A percentile compares a stretch with the other conserved stretches of the same genome.
Evolutionary conservation across 345 rosid species (phyloP).

Genomic region (Citrus glauca): DNA sequence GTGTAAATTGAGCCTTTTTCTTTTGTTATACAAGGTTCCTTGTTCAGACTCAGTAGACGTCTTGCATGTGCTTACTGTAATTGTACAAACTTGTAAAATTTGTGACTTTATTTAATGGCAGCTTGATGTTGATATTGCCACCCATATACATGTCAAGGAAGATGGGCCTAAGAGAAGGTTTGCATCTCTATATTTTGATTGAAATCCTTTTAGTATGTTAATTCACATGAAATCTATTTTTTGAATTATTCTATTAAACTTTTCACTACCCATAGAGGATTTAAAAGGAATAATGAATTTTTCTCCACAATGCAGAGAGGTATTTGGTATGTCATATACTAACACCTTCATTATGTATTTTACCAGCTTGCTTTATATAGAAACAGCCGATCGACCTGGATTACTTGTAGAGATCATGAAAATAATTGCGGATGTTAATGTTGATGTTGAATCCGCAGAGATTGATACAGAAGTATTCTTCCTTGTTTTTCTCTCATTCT

Average conservation of each 20-base stretch:
- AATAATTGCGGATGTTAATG: constrained; percentile 72
- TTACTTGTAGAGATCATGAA: constrained; percentile 82
- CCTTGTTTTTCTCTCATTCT: not conserved
- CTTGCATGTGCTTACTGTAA: not conserved
- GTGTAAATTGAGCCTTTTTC: no score
- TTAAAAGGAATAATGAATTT: not conserved
- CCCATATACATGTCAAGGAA: constrained; percentile 65
- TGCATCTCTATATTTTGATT: not conserved
- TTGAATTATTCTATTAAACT: not conserved
- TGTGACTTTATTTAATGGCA: constrained; percentile 30
- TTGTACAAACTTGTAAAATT: not conserved
- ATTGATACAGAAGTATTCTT: constrained; percentile 81
- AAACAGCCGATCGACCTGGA: constrained; percentile 98
- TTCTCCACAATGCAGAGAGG: not conserved
- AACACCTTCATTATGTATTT: constrained; percentile 13
- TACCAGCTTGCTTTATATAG: constrained; percentile 72
- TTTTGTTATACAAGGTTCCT: not conserved
- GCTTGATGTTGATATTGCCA: constrained; percentile 90
- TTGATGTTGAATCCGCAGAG: constrained; percentile 89
- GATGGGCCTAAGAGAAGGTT: constrained; percentile 94
- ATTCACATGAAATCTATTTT: not conserved
- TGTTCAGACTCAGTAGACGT: not conserved
- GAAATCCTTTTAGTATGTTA: constrained; percentile 3
- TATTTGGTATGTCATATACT: not conserved
- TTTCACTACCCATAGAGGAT: not conserved